Percentiles rank a stretch among this genome's conserved stretches.
Evolutionary conservation across 1,284 basidiomycete species (phyloP).

Genomic region (Gastroboletus turbinatus): DNA sequence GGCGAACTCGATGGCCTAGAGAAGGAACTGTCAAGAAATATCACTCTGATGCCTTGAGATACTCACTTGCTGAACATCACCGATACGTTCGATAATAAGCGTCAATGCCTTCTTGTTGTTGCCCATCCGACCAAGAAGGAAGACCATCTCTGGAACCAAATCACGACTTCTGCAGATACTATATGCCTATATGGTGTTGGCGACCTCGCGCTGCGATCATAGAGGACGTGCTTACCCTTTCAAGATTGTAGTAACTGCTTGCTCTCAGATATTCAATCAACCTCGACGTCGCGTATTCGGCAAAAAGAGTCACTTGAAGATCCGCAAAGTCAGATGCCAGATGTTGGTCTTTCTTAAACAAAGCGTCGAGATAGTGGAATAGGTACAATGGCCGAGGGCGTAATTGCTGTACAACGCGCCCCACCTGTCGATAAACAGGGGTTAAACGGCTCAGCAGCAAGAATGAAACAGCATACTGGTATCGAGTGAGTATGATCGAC

Average conservation of each 20-base stretch:
- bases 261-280: conserved; percentile 91
- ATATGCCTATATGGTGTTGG: conserved; percentile 67
- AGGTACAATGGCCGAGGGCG: conserved; percentile 78
- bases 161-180: conserved; percentile 82
- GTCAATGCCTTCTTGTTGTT: conserved; percentile 94
- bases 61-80: conserved; percentile 84
- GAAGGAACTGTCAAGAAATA: conserved; percentile 1
- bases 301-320: conserved; percentile 87
- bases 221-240: conserved; percentile 53
- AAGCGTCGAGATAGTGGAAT: conserved; percentile 90
- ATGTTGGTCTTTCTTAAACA: conserved; percentile 87
- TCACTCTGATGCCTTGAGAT: background rate
- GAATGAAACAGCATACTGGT: conserved; percentile 57
- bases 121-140: conserved; percentile 95
- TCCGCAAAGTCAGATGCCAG: conserved; percentile 83
- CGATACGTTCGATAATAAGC: conserved; percentile 93
- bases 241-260: conserved; percentile 90
- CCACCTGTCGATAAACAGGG: conserved; percentile 52
- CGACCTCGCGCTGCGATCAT: background rate
- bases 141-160: conserved; percentile 96
- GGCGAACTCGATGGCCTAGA: conserved; percentile 94
- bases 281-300: conserved; percentile 78
- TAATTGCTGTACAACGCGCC: conserved; percentile 87
- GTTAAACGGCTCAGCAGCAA: background rate
- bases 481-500: conserved; percentile 97